These are phyloP conservation scores for Brachypodium distachyon DNA, from an alignment of 202 grass and related monocot species.

Conservation along the genomic window DNA sequence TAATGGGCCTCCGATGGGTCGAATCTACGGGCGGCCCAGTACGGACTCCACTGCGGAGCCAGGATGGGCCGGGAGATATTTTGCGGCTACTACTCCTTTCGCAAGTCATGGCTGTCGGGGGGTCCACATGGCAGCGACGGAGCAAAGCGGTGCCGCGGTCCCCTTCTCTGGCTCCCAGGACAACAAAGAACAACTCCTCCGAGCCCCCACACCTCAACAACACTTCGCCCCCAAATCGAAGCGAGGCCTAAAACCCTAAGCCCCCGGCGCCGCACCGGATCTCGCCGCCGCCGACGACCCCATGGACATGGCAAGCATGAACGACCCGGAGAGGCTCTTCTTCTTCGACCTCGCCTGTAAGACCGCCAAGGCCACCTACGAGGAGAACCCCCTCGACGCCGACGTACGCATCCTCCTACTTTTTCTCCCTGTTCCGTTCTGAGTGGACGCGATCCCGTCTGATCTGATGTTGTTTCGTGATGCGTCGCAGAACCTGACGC, in stretches of 20 bases:
- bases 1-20: too few species aligned
- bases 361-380: slow-evolving; percentile 49
- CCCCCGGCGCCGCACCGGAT: slow-evolving; percentile 18
- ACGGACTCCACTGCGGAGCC: neutral
- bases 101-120: neutral
- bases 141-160: neutral
- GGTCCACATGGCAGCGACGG: neutral
- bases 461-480: neutral
- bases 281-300: slow-evolving; percentile 7
- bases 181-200: neutral
- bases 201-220: neutral
- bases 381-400: slow-evolving; percentile 64
- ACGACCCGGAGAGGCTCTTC: slow-evolving; percentile 64
- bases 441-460: neutral
- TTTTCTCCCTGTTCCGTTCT: neutral
- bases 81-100: slow-evolving; percentile 10
- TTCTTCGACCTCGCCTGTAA: slow-evolving; percentile 93
- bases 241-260: slow-evolving; percentile 42
- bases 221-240: slow-evolving; percentile 6
- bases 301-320: slow-evolving; percentile 57
- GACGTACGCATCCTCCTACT: slow-evolving; percentile 37
- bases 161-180: neutral
- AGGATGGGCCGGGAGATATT: slow-evolving; percentile 1
- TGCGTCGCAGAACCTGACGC: slow-evolving; percentile 69
- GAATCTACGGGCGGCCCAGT: too few species aligned